Conservation (phyloP, 2,329 filamentous ascomycete species). For the Colletotrichum graminicola region DNA sequence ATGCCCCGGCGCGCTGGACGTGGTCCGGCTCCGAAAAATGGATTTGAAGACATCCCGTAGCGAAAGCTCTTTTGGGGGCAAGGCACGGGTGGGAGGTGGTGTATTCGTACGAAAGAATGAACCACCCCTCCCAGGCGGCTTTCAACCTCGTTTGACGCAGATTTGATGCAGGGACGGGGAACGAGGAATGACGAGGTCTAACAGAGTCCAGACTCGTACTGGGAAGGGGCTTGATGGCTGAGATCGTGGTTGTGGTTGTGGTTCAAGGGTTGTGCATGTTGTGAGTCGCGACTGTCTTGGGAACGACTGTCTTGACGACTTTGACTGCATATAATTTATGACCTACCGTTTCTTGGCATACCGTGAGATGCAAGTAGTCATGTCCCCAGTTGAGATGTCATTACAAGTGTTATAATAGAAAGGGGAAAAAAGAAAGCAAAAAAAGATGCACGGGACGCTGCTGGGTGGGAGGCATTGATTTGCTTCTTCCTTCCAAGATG, state of each 20-base stretch:
- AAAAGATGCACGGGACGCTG: neutral
- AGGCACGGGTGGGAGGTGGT: neutral
- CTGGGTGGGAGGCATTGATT: constrained; percentile 14
- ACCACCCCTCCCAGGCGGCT: neutral
- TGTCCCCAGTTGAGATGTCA: constrained; percentile 2
- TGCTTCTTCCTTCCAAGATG: constrained; percentile 37
- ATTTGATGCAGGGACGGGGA: constrained; percentile 29
- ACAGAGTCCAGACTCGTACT: constrained; percentile 4
- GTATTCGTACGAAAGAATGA: neutral
- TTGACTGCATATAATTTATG: neutral
- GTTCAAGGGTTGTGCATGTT: constrained; percentile 11
- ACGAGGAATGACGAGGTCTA: constrained; percentile 14
- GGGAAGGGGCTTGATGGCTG: constrained; percentile 1
- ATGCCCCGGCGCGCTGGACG: neutral
- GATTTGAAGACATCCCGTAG: neutral
- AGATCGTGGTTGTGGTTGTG: neutral
- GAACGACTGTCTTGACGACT: too few relatives aligned
- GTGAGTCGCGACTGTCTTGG: constrained; percentile 24
- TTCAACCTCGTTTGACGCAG: constrained; percentile 28
- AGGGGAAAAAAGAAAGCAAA: neutral
- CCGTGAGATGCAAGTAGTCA: neutral
- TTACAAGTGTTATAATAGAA: neutral
- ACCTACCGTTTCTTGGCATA: neutral
- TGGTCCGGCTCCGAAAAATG: constrained; percentile 23
- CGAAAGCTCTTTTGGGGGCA: constrained; percentile 12